These are phyloP conservation scores for Gonium pectorale DNA, from an alignment of 139 green algal genomes.

Conservation along the genomic window DNA sequence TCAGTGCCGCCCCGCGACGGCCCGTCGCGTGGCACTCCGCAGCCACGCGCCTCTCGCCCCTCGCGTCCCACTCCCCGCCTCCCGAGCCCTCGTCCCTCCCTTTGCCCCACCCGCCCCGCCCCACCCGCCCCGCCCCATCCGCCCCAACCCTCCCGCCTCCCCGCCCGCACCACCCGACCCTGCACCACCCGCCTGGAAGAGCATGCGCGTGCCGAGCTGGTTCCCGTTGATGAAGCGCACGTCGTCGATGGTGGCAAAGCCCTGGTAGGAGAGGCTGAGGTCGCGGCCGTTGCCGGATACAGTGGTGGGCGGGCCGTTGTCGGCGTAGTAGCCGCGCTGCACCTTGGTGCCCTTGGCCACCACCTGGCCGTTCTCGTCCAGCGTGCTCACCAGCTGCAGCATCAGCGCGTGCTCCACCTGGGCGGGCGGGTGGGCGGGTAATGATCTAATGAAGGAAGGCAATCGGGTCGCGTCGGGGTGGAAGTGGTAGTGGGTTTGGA, in stretches of 20 bases:
- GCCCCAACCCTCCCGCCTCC: not conserved
- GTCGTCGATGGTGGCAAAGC: slow-evolving; percentile 63
- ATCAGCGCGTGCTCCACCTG: slow-evolving; percentile 74
- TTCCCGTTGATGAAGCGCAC: slow-evolving; percentile 79
- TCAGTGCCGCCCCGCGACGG: not conserved
- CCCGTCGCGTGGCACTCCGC: no score
- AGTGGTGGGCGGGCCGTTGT: slow-evolving; percentile 91
- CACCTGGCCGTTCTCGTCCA: slow-evolving; percentile 77
- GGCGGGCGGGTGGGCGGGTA: not conserved
- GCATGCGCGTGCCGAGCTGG: slow-evolving; percentile 63
- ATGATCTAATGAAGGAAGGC: no score
- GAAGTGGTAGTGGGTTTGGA: no score
- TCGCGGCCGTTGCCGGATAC: slow-evolving; percentile 86
- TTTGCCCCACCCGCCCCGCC: not conserved
- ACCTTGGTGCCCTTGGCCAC: slow-evolving; percentile 65
- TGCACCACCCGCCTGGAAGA: slow-evolving; percentile 57
- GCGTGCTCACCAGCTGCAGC: slow-evolving; percentile 73
- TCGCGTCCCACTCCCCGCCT: not conserved
- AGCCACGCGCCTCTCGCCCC: no score
- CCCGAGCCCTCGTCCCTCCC: not conserved
- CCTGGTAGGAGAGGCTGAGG: slow-evolving; percentile 68
- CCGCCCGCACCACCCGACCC: not conserved
- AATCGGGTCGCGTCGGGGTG: no score
- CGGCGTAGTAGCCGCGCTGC: slow-evolving; percentile 56
- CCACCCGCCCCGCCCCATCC: not conserved